These are phyloP conservation scores for Fusarium pilosicola DNA, from an alignment of 2,329 filamentous ascomycete species.

Conservation along the genomic window DNA sequence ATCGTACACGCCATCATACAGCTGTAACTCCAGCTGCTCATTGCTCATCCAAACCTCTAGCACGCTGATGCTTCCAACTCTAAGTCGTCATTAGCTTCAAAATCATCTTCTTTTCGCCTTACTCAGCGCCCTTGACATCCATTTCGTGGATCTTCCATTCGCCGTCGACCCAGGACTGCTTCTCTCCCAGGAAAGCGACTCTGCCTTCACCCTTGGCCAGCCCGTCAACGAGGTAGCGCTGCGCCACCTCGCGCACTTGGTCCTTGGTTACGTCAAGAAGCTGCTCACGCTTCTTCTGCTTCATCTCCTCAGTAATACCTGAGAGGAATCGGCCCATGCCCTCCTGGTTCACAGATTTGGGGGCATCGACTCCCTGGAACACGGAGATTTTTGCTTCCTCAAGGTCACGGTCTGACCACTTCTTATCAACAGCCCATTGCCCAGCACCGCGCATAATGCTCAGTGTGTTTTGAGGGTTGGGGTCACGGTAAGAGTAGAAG, in stretches of 20 bases:
- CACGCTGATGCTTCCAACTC: constrained; percentile 15
- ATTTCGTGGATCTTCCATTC: constrained; percentile 82
- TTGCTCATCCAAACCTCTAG: constrained; percentile 15
- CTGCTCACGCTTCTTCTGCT: constrained; percentile 82
- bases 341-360: constrained; percentile 85
- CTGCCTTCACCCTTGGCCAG: constrained; percentile 69
- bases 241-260: constrained; percentile 82
- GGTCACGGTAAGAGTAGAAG: constrained; percentile 97
- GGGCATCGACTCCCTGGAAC: constrained; percentile 92
- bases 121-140: constrained; percentile 64
- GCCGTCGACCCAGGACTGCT: constrained; percentile 79
- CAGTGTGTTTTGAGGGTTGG: constrained; percentile 89
- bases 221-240: constrained; percentile 80
- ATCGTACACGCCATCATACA: constrained; percentile 39
- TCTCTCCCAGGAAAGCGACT: constrained; percentile 82
- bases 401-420: constrained; percentile 85
- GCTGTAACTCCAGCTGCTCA: constrained; percentile 7
- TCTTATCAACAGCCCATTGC: constrained; percentile 80
- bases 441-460: constrained; percentile 86
- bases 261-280: constrained; percentile 86
- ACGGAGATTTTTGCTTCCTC: constrained; percentile 96
- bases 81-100: constrained; percentile 17
- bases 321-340: constrained; percentile 87
- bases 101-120: constrained; percentile 15
- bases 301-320: constrained; percentile 89